phyloP scores from a whole-genome alignment of 2,329 filamentous ascomycete species.

The Claviceps maximensis region DNA sequence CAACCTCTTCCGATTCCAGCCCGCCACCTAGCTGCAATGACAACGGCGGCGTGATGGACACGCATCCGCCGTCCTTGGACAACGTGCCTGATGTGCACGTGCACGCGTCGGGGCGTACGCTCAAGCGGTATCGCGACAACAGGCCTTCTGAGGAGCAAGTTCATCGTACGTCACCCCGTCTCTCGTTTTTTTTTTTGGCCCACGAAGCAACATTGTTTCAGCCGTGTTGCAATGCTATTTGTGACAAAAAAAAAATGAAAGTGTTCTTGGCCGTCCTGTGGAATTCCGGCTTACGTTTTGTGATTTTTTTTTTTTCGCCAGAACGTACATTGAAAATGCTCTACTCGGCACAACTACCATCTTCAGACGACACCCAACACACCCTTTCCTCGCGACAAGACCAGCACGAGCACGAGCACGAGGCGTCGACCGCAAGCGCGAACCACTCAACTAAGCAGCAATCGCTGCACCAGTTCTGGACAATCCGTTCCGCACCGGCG shows the following conservation, averaged over 20 bases:
- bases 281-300: too few relatives aligned
- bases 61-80: constrained; percentile 15
- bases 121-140: constrained; percentile 47
- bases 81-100: constrained; percentile 27
- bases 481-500: constrained; percentile 26
- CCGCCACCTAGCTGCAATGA: constrained; percentile 4
- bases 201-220: too few relatives aligned
- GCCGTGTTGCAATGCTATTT: too few relatives aligned
- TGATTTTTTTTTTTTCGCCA: constrained; percentile 15
- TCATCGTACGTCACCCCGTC: constrained; percentile 43
- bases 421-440: too few relatives aligned
- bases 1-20: constrained; percentile 27
- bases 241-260: too few relatives aligned
- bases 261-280: too few relatives aligned
- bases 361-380: constrained; percentile 11
- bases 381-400: not conserved
- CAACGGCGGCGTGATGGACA: constrained; percentile 17
- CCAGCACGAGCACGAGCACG: not conserved
- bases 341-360: constrained; percentile 38
- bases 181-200: too few relatives aligned
- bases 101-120: constrained; percentile 35
- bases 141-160: constrained; percentile 43
- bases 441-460: constrained; percentile 22
- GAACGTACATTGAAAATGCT: constrained; percentile 45
- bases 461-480: constrained; percentile 49